Evolutionary conservation across 2,329 filamentous ascomycete species (phyloP).

Genomic region (Pseudogymnoascus sp.): DNA sequence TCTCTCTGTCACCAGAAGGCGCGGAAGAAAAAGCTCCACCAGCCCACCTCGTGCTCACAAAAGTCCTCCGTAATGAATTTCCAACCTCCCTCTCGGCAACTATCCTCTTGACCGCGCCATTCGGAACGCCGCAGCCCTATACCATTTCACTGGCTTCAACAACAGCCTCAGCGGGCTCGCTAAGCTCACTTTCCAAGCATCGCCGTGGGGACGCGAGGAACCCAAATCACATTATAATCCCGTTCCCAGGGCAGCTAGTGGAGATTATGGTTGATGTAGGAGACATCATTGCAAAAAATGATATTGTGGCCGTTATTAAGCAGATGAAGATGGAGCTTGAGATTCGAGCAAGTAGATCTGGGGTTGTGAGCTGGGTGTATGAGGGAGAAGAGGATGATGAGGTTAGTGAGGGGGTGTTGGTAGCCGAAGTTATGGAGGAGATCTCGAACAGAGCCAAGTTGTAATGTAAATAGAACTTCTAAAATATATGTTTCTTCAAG

Average conservation of each 20-base stretch:
- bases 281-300: constrained; percentile 40
- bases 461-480: neutral
- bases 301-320: constrained; percentile 50
- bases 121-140: constrained; percentile 38
- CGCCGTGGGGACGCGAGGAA: constrained; percentile 42
- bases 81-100: constrained; percentile 46
- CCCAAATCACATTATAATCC: constrained; percentile 44
- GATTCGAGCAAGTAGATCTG: constrained; percentile 34
- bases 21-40: constrained; percentile 22
- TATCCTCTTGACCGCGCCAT: constrained; percentile 38
- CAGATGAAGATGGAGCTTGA: constrained; percentile 61
- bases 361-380: constrained; percentile 21
- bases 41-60: constrained; percentile 46
- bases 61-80: constrained; percentile 52
- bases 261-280: constrained; percentile 49
- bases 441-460: constrained; percentile 8
- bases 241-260: constrained; percentile 50
- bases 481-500: neutral
- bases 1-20: constrained; percentile 35
- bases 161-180: constrained; percentile 42
- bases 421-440: constrained; percentile 11
- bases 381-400: constrained; percentile 33
- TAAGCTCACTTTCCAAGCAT: constrained; percentile 39
- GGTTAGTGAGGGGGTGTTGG: constrained; percentile 20
- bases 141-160: constrained; percentile 31